A percentile compares a stretch with the other conserved stretches of the same genome.
Conservation (phyloP, 306 rosid genomes). For the Prosopis cineraria region DNA sequence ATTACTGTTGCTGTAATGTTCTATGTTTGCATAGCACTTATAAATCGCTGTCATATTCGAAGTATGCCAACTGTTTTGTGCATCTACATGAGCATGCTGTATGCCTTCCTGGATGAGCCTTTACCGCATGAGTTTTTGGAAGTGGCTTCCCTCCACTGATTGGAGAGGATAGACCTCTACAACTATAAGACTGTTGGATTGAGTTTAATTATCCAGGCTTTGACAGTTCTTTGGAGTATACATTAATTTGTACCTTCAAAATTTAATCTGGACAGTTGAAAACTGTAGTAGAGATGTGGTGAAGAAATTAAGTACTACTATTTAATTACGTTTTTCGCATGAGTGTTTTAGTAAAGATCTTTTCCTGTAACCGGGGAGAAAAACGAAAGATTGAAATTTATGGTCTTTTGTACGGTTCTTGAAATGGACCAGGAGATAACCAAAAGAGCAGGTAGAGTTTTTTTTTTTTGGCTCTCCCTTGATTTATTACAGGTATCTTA, state of each 20-base stretch:
- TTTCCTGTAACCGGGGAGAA: no score
- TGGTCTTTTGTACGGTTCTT: no score
- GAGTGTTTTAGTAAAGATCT: neutral
- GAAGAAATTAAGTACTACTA: neutral
- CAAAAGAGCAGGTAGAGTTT: no score
- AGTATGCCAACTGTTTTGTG: neutral
- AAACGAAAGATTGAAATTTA: no score
- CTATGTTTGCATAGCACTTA: constrained; percentile 26
- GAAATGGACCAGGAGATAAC: no score
- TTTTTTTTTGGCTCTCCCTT: no score
- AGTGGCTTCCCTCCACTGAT: neutral
- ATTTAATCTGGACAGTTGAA: neutral
- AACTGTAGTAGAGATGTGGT: neutral
- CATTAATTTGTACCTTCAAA: neutral
- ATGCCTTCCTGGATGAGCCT: neutral
- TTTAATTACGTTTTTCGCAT: neutral
- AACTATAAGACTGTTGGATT: neutral
- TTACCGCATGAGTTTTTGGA: no score
- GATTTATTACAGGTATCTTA: no score
- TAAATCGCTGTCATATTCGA: constrained; percentile 1
- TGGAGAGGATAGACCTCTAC: neutral
- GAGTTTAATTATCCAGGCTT: neutral
- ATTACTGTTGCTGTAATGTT: constrained; percentile 39
- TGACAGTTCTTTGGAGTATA: neutral
- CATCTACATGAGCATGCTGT: neutral